phyloP scores from a whole-genome alignment of 495 filamentous ascomycete species.

The Sabuloglossum arenarium region DNA sequence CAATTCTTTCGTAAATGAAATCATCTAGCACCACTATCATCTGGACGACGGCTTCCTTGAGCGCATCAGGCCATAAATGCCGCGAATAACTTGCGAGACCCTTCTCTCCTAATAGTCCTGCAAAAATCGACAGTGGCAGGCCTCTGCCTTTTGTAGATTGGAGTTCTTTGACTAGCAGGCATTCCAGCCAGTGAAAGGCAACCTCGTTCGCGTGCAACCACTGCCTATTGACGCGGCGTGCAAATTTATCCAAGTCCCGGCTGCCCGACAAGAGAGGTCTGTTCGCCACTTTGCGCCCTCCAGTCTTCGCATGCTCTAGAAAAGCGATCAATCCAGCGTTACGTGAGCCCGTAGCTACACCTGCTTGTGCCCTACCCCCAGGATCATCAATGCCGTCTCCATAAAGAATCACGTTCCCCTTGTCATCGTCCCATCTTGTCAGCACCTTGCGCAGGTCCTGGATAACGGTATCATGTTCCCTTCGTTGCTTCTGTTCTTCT shows the following conservation, averaged over 20 bases:
- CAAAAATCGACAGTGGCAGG: slow-evolving; percentile 6
- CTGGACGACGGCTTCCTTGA: slow-evolving; percentile 51
- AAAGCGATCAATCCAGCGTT: slow-evolving; percentile 49
- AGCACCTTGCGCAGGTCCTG: slow-evolving; percentile 32
- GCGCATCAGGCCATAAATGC: slow-evolving; percentile 45
- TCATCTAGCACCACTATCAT: slow-evolving; percentile 47
- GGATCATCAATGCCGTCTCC: slow-evolving; percentile 31
- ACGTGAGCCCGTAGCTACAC: slow-evolving; percentile 22
- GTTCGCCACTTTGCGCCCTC: slow-evolving; percentile 27
- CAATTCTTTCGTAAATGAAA: slow-evolving; percentile 30
- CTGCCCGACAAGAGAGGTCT: slow-evolving; percentile 32
- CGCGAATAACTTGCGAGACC: slow-evolving; percentile 34
- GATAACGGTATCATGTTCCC: slow-evolving; percentile 15
- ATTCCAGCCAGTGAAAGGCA: slow-evolving; percentile 41
- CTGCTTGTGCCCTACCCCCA: slow-evolving; percentile 18
- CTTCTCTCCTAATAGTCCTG: slow-evolving; percentile 2
- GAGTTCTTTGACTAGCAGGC: slow-evolving; percentile 25
- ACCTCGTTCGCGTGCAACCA: slow-evolving; percentile 42
- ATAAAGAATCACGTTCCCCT: slow-evolving; percentile 31
- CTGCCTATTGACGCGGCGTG: slow-evolving; percentile 26
- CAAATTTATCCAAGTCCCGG: slow-evolving; percentile 34
- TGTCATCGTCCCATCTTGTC: slow-evolving; percentile 37
- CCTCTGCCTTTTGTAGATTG: slow-evolving; percentile 9
- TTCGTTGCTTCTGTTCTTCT: background rate
- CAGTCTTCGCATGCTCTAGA: slow-evolving; percentile 53